Evolutionary conservation across 768 basidiomycete species (phyloP), one percentile per base, ranked within the genome.

Genomic region (Macrolepiota dolichaula): DNA sequence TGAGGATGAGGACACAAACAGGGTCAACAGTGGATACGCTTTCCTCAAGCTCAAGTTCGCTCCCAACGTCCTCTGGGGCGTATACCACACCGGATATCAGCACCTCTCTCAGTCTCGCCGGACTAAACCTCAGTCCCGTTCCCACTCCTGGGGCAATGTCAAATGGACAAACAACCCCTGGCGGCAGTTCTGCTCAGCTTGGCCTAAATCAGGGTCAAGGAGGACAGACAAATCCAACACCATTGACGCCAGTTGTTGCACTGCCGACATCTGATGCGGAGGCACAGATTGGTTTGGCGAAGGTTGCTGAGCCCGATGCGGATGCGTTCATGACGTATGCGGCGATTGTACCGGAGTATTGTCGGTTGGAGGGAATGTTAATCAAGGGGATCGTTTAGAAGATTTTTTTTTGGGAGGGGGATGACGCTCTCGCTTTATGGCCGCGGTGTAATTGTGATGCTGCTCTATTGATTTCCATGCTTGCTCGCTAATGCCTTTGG

Each of bases 251-350:
- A 1, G 86, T 92, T 9, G 81, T 83, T 12, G 85, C 91, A 27
- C 76, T 94, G 57, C 82, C 85, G 15, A 92, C 91, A 1, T 77
- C 80, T 2, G 91, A 92, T 63, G 77, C 80, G 15, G 92, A 93
- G 73, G 78, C 83, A 35, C 89, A 90, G 73, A 77, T 88, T 36
- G 92, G 92, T 15, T 72, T 93, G 51, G 87, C 85, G 35, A 92
- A 92, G 72, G 87, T 94, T 5, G 91, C 92, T 0, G 91, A 92
- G 62, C 85, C 92, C 13, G 92, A 94, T 69, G 74, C 85, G 56
- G 92, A 94, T 71, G 87, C 91, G 58, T 92, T 92, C 73, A 83
- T 91, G 85, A 84, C 88, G 0, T 94, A 94, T 70, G 91, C 91
- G 19, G 85, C 90, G 37, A 89, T 93, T 69, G 88, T 94, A 17